phyloP scores from a whole-genome alignment of 148 eudicot genomes.

The Hydrangea macrophylla region DNA sequence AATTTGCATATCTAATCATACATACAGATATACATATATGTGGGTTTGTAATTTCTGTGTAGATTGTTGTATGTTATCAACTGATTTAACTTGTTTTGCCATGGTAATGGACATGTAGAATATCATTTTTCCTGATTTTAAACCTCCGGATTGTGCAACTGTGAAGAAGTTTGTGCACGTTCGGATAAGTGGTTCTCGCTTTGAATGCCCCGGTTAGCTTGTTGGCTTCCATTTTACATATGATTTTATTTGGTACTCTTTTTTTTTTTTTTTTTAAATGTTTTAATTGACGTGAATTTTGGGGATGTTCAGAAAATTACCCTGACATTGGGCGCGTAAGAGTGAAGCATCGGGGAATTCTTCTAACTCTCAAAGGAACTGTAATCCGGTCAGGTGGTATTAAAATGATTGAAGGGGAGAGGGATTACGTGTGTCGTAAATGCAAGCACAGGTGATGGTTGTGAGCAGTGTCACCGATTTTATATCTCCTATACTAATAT shows the following conservation, averaged over 20 bases:
- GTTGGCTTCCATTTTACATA: not conserved
- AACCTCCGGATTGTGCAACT: slow-evolving; percentile 37
- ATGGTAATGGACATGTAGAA: slow-evolving; percentile 27
- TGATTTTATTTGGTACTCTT: not conserved
- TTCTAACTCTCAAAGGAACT: slow-evolving; percentile 88
- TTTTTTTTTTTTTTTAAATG: slow-evolving; percentile 6
- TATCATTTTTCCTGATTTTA: slow-evolving; percentile 37
- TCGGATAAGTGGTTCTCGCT: slow-evolving; percentile 76
- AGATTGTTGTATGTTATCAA: slow-evolving; percentile 6
- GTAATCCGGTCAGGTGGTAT: slow-evolving; percentile 83
- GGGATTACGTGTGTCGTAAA: slow-evolving; percentile 60
- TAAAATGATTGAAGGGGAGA: slow-evolving; percentile 94
- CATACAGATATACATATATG: too few species aligned
- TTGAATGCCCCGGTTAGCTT: slow-evolving; percentile 66
- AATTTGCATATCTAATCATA: not conserved
- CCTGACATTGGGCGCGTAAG: slow-evolving; percentile 89
- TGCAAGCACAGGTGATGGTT: slow-evolving; percentile 59
- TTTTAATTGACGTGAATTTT: slow-evolving; percentile 12
- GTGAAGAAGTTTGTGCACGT: slow-evolving; percentile 74
- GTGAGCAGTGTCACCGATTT: not conserved
- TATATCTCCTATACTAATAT: not conserved
- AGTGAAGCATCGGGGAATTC: slow-evolving; percentile 82
- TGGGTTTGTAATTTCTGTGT: not conserved
- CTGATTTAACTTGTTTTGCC: not conserved
- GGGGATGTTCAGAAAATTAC: slow-evolving; percentile 50